Percentiles rank a stretch among this genome's conserved stretches.
Evolutionary conservation across 495 filamentous ascomycete species (phyloP).

Genomic region (Aspergillus affinis): DNA sequence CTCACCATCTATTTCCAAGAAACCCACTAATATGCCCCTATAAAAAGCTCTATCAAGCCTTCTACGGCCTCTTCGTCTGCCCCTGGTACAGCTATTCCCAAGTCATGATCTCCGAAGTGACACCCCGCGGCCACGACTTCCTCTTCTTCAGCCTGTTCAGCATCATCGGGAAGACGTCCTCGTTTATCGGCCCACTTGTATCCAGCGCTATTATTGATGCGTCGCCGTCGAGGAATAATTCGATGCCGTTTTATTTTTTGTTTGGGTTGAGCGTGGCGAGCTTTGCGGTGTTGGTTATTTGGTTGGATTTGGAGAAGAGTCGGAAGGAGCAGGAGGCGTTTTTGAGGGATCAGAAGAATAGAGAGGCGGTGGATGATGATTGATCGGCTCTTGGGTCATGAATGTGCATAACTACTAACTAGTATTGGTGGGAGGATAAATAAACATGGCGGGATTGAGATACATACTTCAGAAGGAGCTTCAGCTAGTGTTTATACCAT

Average conservation of each 20-base stretch:
- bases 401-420: no score
- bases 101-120: constrained; percentile 68
- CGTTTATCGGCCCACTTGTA: constrained; percentile 64
- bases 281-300: constrained; percentile 47
- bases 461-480: background rate
- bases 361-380: background rate
- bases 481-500: background rate
- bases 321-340: constrained; percentile 55
- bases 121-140: constrained; percentile 63
- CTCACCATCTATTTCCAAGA: no score
- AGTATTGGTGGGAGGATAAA: no score
- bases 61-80: constrained; percentile 65
- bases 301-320: constrained; percentile 60
- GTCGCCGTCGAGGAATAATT: constrained; percentile 49
- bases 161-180: constrained; percentile 64
- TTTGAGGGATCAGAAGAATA: constrained; percentile 37
- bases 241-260: constrained; percentile 64
- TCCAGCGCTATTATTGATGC: constrained; percentile 67
- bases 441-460: no score
- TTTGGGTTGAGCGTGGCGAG: constrained; percentile 57
- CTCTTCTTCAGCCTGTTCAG: constrained; percentile 67
- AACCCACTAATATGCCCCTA: background rate
- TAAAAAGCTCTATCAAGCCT: constrained; percentile 56
- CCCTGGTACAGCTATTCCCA: constrained; percentile 69
- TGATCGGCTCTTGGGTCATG: background rate